A percentile compares a stretch with the other conserved stretches of the same genome.
phyloP scores from a whole-genome alignment of 331 rosid species.

The Quercus tomentella region DNA sequence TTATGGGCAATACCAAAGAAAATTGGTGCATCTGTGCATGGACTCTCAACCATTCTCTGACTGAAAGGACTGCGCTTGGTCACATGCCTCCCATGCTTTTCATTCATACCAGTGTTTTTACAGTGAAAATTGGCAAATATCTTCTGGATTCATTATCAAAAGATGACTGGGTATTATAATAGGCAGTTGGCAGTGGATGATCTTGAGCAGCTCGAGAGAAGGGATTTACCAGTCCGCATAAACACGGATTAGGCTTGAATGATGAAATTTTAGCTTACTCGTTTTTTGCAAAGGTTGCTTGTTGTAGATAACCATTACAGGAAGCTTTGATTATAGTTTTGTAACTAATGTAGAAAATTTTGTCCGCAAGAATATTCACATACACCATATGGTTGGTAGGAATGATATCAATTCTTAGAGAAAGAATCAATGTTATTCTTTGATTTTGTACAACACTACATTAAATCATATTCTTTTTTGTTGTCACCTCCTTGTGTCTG shows the following conservation, averaged over 20 bases:
- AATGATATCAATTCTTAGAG: not conserved
- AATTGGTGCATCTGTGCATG: conserved; percentile 95
- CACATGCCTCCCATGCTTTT: not conserved
- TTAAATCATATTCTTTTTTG: not conserved
- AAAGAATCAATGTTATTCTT: not conserved
- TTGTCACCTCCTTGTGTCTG: not conserved
- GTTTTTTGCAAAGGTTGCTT: not conserved
- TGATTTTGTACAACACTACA: not conserved
- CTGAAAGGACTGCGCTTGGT: conserved; percentile 22
- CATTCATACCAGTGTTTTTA: conserved; percentile 7
- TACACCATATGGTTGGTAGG: not conserved
- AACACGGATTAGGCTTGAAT: not conserved
- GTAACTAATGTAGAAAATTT: conserved; percentile 1
- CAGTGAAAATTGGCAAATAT: not conserved
- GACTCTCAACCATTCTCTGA: conserved; percentile 73
- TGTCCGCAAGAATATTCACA: not conserved
- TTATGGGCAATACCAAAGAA: conserved; percentile 81
- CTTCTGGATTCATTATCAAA: not conserved
- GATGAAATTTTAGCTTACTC: not conserved
- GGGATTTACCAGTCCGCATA: not conserved
- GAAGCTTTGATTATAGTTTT: not conserved
- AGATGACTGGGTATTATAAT: not conserved
- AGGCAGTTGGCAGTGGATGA: conserved; percentile 7
- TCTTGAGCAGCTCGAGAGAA: not conserved
- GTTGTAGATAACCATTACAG: not conserved